These are phyloP conservation scores for Prunus padus DNA, from an alignment of 306 rosid genomes.

Conservation along the genomic window DNA sequence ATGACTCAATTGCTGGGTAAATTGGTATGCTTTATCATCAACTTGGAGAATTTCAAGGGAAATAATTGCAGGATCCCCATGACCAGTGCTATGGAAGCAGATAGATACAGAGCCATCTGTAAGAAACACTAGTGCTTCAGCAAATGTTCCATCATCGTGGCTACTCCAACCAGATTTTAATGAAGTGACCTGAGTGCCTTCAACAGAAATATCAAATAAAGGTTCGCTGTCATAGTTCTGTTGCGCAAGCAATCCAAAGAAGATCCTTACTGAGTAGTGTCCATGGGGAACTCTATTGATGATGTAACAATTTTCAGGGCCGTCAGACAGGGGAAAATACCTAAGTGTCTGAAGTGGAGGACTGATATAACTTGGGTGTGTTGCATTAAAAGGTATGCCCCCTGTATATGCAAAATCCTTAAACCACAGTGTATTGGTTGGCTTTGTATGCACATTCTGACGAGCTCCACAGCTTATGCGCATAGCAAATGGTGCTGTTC, in stretches of 20 bases:
- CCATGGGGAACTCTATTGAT: conserved; percentile 72
- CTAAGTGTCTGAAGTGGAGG: conserved; percentile 84
- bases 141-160: conserved; percentile 70
- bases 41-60: conserved; percentile 92
- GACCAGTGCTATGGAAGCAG: conserved; percentile 97
- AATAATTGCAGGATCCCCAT: conserved; percentile 97
- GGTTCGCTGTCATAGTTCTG: conserved; percentile 63
- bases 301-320: conserved; percentile 88
- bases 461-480: conserved; percentile 94
- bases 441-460: conserved; percentile 56
- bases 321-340: conserved; percentile 73
- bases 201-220: conserved; percentile 77
- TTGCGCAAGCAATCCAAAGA: conserved; percentile 62
- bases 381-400: conserved; percentile 79
- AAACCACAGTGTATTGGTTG: conserved; percentile 74
- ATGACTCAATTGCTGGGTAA: conserved; percentile 50
- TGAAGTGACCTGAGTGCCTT: conserved; percentile 78
- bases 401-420: conserved; percentile 94
- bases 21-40: conserved; percentile 61
- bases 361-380: conserved; percentile 53
- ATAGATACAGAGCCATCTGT: conserved; percentile 64
- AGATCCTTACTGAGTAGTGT: conserved; percentile 77
- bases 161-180: conserved; percentile 86
- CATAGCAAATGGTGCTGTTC: conserved; percentile 77
- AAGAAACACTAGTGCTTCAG: conserved; percentile 69